Conservation (phyloP, 2,329 filamentous ascomycete species). For the Emergomyces pasteurianus region DNA sequence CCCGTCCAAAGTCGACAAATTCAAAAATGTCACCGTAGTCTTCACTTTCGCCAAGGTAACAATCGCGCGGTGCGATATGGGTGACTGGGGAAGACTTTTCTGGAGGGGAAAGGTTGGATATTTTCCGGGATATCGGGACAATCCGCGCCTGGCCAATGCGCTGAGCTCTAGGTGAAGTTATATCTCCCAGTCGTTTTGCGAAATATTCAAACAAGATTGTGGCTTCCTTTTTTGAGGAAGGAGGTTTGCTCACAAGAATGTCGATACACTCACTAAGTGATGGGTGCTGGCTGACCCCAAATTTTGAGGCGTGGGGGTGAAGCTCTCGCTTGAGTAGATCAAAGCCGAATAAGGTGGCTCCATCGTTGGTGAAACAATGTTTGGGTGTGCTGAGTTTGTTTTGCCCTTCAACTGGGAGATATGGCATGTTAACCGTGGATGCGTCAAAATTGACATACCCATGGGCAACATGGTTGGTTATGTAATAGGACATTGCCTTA, state of each 20-base stretch:
- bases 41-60: slow-evolving; percentile 63
- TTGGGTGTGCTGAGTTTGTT: slow-evolving; percentile 57
- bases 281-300: slow-evolving; percentile 76
- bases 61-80: slow-evolving; percentile 57
- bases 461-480: slow-evolving; percentile 66
- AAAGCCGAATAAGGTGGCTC: slow-evolving; percentile 67
- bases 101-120: slow-evolving; percentile 13
- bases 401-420: slow-evolving; percentile 60
- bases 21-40: slow-evolving; percentile 87
- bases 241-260: slow-evolving; percentile 59
- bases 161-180: slow-evolving; percentile 49
- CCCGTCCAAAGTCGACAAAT: slow-evolving; percentile 83
- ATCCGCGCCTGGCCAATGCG: slow-evolving; percentile 55
- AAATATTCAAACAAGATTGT: slow-evolving; percentile 72
- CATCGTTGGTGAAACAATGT: slow-evolving; percentile 71
- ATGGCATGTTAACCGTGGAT: slow-evolving; percentile 42
- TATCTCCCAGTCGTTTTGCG: slow-evolving; percentile 60
- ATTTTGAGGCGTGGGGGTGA: slow-evolving; percentile 68
- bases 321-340: slow-evolving; percentile 63
- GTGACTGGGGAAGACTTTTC: slow-evolving; percentile 37
- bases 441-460: slow-evolving; percentile 58
- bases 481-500: slow-evolving; percentile 67
- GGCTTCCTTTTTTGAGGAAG: slow-evolving; percentile 54
- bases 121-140: slow-evolving; percentile 50
- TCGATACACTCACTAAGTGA: slow-evolving; percentile 65